Conservation (phyloP, 306 rosid species). For the Corylus americana region DNA sequence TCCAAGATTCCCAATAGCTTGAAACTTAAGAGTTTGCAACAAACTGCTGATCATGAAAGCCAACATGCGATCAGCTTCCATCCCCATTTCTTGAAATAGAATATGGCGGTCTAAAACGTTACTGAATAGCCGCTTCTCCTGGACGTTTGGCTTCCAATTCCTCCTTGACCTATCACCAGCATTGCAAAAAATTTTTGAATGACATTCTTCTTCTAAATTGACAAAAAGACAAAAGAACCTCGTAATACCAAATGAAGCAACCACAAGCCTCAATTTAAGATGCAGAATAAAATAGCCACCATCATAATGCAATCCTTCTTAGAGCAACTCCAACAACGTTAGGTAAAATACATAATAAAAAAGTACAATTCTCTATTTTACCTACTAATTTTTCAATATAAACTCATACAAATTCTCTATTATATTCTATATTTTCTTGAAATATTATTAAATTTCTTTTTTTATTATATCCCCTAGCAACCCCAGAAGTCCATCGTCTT, state of each 20-base stretch:
- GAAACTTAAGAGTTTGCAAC: conserved; percentile 40
- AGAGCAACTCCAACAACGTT: too few relatives aligned
- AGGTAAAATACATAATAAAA: too few relatives aligned
- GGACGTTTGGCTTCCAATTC: conserved; percentile 92
- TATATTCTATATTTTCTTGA: too few relatives aligned
- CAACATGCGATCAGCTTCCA: conserved; percentile 34
- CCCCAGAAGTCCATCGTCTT: too few relatives aligned
- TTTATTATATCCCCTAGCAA: too few relatives aligned
- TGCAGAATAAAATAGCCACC: background rate
- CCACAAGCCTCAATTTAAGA: conserved; percentile 4
- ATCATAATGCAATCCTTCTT: background rate
- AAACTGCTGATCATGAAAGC: conserved; percentile 29
- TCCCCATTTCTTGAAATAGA: conserved; percentile 55
- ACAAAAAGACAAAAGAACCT: conserved; percentile 15
- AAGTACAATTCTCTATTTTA: too few relatives aligned
- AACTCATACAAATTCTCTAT: too few relatives aligned
- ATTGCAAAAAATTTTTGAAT: conserved; percentile 30
- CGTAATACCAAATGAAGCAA: conserved; percentile 17
- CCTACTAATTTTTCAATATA: too few relatives aligned
- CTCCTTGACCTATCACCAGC: conserved; percentile 67
- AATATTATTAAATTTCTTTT: too few relatives aligned
- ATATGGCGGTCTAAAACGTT: conserved; percentile 82
- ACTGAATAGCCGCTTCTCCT: conserved; percentile 90
- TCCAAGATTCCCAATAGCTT: conserved; percentile 3
- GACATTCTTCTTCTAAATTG: background rate